Base-by-base conservation (phyloP, 306 rosid species). In the Trichosanthes truncata region DNA sequence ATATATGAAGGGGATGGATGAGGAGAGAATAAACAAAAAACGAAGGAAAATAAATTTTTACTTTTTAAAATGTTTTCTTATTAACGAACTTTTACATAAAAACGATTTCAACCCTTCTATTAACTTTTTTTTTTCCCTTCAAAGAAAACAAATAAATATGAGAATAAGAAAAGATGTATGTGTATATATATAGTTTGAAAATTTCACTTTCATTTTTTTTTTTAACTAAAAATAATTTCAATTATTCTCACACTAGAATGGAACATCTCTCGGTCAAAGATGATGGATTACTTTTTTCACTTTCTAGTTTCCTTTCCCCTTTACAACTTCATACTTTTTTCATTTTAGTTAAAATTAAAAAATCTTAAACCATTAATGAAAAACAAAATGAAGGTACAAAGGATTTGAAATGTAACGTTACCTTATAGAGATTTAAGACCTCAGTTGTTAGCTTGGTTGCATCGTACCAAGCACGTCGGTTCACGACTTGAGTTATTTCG, bases 401-500 rank as follows among this genome's bases (percentile, higher is more conserved):
- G 23, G 25, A 17, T 17, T 7, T n/a, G 74, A n/a, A 41, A 21
- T 21, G 43, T 66, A 14, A 43, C 23, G 62, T 33, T 85, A 92
- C 98, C 98, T 92, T 94, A 33, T 94, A 92, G 41, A 90, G 94
- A 80, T 82, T 85, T 82, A 92, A 81, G 80, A 92, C 89, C 66
- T 94, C 96, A 15, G 87, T 59, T 21, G 97, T 94, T 61, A 94
- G 79, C 89, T 94, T 94, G 78, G 91, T 78, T 36, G 93, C 86
- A 40, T 94, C 93, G 23, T 90, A 89, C 98, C 98, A 94, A 36
- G 98, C 96, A 51, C 86, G 94, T 78, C 96, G 86, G 87, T 92
- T 94, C 78, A 94, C 97, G 74, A 94, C 98, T 82, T 92, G 98
- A 35, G 93, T 86, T 78, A 94, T 88, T 87, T 94, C 97, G 17